phyloP scores from a whole-genome alignment of 176 grass and related monocot species.

The Musa beccarii region DNA sequence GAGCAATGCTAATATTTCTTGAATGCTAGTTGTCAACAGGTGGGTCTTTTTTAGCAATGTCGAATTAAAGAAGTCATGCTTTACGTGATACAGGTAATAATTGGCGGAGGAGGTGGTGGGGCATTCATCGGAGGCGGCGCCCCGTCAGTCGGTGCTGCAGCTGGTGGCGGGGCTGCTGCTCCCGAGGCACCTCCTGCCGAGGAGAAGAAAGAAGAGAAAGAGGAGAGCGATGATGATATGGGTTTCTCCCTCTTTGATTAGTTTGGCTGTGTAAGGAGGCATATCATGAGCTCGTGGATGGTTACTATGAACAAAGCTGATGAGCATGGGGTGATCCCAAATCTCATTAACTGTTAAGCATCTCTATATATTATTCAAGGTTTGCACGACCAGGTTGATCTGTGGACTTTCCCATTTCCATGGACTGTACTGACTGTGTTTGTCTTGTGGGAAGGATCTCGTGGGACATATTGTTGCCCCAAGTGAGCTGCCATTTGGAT shows the following conservation, averaged over 20 bases:
- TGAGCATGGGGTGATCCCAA: too few relatives aligned
- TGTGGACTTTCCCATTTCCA: too few relatives aligned
- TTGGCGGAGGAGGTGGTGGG: neutral
- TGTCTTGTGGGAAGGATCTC: too few relatives aligned
- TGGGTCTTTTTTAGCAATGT: neutral
- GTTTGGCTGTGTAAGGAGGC: neutral
- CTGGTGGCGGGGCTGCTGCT: neutral
- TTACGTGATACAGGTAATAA: neutral
- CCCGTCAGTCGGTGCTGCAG: neutral
- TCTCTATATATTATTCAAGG: too few relatives aligned
- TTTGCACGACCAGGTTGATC: too few relatives aligned
- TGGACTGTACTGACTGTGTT: too few relatives aligned
- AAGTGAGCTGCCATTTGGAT: too few relatives aligned
- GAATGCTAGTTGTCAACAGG: neutral
- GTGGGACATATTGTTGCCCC: too few relatives aligned
- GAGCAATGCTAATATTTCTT: too few relatives aligned
- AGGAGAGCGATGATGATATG: neutral
- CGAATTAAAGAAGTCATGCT: neutral
- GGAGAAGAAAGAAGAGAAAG: constrained; percentile 9
- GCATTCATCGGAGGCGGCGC: neutral
- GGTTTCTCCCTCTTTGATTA: constrained; percentile 10
- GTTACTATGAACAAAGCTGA: too few relatives aligned
- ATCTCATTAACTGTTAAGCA: too few relatives aligned
- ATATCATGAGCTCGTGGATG: too few relatives aligned
- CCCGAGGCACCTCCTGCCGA: neutral